These are phyloP conservation scores for Acer campestre DNA, from an alignment of 345 rosid species.

Conservation along the genomic window DNA sequence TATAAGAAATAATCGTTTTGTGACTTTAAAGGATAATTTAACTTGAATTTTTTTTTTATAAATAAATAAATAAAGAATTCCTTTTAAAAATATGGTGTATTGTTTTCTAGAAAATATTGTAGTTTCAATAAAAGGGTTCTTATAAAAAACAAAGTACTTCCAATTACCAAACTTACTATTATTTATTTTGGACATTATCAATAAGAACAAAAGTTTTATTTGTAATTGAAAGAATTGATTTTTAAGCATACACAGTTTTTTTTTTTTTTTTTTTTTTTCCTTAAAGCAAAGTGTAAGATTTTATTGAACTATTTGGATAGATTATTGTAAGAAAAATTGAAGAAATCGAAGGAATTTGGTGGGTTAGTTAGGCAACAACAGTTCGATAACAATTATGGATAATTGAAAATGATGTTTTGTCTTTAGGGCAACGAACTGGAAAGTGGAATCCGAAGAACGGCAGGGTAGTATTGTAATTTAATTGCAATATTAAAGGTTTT, in stretches of 20 bases:
- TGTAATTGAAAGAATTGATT: neutral
- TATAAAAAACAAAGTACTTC: neutral
- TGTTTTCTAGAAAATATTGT: too few relatives aligned
- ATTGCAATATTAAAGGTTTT: neutral
- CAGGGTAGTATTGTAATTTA: slow-evolving; percentile 1
- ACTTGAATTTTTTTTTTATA: too few relatives aligned
- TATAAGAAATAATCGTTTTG: too few relatives aligned
- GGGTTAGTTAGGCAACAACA: neutral
- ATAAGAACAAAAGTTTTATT: neutral
- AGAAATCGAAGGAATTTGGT: neutral
- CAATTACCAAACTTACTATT: neutral
- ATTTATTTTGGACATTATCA: neutral
- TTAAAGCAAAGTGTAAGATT: neutral
- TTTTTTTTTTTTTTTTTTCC: neutral
- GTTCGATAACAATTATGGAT: slow-evolving; percentile 9
- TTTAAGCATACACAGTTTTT: neutral
- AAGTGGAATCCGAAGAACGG: neutral
- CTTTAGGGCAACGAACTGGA: slow-evolving; percentile 11
- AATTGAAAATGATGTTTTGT: slow-evolving; percentile 21
- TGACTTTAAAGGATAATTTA: too few relatives aligned
- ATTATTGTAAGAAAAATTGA: neutral
- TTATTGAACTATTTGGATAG: neutral
- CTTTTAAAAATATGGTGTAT: too few relatives aligned
- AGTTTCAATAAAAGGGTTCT: too few relatives aligned
- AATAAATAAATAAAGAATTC: too few relatives aligned